These are phyloP conservation scores for Ascochyta viciae-villosae DNA, from an alignment of 2,329 filamentous ascomycete genomes.

Conservation along the genomic window DNA sequence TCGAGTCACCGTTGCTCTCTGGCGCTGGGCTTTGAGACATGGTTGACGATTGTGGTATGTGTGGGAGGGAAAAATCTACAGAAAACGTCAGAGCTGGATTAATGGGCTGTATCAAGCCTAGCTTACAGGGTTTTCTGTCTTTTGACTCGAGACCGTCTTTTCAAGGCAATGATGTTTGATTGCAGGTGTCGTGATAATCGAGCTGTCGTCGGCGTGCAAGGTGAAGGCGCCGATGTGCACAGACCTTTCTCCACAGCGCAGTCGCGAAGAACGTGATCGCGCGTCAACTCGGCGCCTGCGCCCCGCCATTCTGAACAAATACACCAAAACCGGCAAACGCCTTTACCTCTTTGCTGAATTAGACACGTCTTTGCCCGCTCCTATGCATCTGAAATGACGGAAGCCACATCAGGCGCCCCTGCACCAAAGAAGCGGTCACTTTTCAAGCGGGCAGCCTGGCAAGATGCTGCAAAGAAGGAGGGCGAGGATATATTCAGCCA, in stretches of 20 bases:
- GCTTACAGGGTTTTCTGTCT: neutral
- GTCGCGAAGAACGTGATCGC: conserved; percentile 42
- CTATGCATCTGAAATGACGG: conserved; percentile 36
- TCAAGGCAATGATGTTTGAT: neutral
- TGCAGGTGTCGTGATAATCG: conserved; percentile 2
- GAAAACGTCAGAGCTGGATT: neutral
- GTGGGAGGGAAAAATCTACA: conserved; percentile 5
- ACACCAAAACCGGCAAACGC: neutral
- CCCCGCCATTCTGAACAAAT: conserved; percentile 8
- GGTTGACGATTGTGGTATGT: conserved; percentile 10
- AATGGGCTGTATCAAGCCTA: too few species aligned
- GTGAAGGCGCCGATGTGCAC: conserved; percentile 26
- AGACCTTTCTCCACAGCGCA: conserved; percentile 20
- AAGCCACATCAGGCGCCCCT: conserved; percentile 24
- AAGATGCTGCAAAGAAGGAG: conserved; percentile 48
- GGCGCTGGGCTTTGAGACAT: conserved; percentile 51
- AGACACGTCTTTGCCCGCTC: conserved; percentile 1
- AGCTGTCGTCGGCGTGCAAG: conserved; percentile 2
- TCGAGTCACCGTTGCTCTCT: conserved; percentile 74
- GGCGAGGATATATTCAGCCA: conserved; percentile 53
- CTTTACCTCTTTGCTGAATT: neutral
- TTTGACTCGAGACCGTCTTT: neutral
- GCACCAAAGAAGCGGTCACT: conserved; percentile 56
- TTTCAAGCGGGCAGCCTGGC: conserved; percentile 64
- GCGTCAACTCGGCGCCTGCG: conserved; percentile 31